Percentiles rank a stretch among this genome's conserved stretches.
Evolutionary conservation across 306 rosid species (phyloP).

Genomic region (Malus sylvestris): DNA sequence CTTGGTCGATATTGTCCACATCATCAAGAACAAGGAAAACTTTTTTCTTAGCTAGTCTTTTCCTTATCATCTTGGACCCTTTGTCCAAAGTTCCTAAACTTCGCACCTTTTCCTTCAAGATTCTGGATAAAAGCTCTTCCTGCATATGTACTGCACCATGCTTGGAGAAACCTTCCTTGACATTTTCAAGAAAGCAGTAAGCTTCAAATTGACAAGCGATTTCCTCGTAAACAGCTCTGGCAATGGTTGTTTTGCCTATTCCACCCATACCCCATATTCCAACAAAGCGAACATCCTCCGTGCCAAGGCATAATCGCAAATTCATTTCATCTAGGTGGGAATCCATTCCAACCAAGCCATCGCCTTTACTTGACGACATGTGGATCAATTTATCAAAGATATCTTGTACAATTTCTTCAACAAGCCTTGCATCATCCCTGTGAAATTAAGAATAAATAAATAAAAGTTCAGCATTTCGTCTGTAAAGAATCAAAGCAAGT

Average conservation of each 20-base stretch:
- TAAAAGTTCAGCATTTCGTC: too few relatives aligned
- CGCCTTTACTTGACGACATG: neutral
- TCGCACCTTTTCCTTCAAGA: neutral
- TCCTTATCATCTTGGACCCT: neutral
- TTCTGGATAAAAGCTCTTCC: neutral
- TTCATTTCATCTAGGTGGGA: neutral
- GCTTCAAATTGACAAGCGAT: neutral
- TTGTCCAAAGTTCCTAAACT: neutral
- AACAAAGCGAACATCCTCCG: constrained; percentile 4
- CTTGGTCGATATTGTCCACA: neutral
- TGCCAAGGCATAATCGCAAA: neutral
- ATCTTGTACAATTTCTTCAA: neutral
- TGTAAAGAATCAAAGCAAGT: too few relatives aligned
- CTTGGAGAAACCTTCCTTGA: neutral
- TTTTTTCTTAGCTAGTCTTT: constrained; percentile 2
- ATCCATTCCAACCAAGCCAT: constrained; percentile 20
- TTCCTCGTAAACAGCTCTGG: neutral
- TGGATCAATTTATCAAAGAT: neutral
- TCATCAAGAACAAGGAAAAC: constrained; percentile 21
- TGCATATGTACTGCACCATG: neutral
- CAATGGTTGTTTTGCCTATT: constrained; percentile 24
- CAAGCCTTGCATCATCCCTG: too few relatives aligned
- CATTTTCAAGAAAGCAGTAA: constrained; percentile 14
- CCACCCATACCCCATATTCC: constrained; percentile 34
- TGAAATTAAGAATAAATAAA: too few relatives aligned